Evolutionary conservation across 2,329 filamentous ascomycete species (phyloP).

Genomic region (Tolypocladium paradoxum): DNA sequence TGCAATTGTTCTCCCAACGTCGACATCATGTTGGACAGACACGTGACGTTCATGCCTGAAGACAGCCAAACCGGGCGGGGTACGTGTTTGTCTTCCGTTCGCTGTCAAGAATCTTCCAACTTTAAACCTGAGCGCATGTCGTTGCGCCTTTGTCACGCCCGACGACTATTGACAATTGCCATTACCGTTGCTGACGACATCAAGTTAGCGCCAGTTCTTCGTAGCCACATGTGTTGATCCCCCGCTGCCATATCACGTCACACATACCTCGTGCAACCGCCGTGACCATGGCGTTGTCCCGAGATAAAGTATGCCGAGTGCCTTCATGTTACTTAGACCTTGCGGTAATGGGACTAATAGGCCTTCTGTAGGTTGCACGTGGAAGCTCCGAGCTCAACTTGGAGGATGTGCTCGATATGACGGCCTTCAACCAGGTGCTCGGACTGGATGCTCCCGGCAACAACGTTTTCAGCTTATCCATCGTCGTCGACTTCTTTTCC

Average conservation of each 20-base stretch:
- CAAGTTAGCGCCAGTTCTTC: not conserved
- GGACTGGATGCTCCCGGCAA: conserved; percentile 94
- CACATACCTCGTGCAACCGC: not conserved
- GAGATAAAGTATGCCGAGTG: no score
- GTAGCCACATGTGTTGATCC: not conserved
- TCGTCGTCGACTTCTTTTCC: conserved; percentile 86
- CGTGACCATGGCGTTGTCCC: not conserved
- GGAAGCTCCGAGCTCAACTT: conserved; percentile 37
- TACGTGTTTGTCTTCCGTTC: not conserved
- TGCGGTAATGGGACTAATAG: no score
- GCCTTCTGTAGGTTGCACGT: not conserved
- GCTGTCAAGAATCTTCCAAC: not conserved
- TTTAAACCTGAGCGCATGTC: not conserved
- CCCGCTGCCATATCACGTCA: not conserved
- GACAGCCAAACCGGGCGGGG: not conserved
- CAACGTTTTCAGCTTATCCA: conserved; percentile 75
- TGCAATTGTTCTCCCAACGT: not conserved
- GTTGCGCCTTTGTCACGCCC: not conserved
- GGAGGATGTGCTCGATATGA: conserved; percentile 64
- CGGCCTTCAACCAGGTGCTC: conserved; percentile 87
- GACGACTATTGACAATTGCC: not conserved
- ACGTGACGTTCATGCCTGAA: not conserved
- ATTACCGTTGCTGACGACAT: not conserved
- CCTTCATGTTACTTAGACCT: no score
- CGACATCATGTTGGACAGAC: not conserved